A percentile compares a stretch with the other conserved stretches of the same genome.
Conservation (phyloP, 306 rosid genomes). For the Corylus heterophylla region DNA sequence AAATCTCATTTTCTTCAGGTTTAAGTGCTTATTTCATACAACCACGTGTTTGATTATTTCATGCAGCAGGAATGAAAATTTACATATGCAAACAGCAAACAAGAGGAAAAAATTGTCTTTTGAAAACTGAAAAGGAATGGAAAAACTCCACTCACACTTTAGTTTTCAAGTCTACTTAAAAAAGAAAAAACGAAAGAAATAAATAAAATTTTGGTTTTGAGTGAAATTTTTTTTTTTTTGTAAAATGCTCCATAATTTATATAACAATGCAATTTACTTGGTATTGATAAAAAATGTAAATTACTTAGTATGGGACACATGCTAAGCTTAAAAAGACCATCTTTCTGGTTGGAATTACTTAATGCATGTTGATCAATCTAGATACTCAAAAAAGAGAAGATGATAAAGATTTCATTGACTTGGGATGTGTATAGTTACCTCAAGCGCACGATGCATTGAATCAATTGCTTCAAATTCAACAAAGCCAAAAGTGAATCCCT, state of each 20-base stretch:
- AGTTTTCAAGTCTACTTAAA: not conserved
- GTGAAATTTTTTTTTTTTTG: not conserved
- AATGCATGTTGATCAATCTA: not conserved
- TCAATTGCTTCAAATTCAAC: slow-evolving; percentile 79
- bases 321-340: too few species aligned
- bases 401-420: not conserved
- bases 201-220: too few species aligned
- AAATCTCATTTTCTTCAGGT: not conserved
- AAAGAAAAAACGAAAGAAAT: too few species aligned
- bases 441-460: slow-evolving; percentile 81
- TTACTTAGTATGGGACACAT: too few species aligned
- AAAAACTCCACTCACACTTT: not conserved
- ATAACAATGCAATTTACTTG: too few species aligned
- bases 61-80: not conserved
- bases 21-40: not conserved
- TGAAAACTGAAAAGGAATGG: not conserved
- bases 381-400: not conserved
- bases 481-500: slow-evolving; percentile 95
- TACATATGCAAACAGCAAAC: not conserved
- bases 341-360: not conserved
- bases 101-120: too few species aligned
- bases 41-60: not conserved
- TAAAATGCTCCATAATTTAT: too few species aligned
- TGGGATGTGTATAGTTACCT: slow-evolving; percentile 45
- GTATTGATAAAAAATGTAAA: too few species aligned